phyloP scores from a whole-genome alignment of 495 filamentous ascomycete genomes.

The Aspergillus olivimuriae region DNA sequence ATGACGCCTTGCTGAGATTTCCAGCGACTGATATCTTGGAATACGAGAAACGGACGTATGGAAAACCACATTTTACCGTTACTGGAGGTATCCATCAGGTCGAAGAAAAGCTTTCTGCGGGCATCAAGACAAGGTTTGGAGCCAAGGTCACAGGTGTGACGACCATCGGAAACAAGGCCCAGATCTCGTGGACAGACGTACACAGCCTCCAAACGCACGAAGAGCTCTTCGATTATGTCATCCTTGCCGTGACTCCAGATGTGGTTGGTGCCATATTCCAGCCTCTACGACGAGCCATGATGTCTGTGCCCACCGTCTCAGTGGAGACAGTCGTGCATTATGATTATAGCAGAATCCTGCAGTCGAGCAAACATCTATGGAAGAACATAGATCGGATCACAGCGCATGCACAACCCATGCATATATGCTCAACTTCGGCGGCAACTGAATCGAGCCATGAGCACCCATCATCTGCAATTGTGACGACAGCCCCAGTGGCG shows the following conservation, averaged over 20 bases:
- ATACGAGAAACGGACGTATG: slow-evolving; percentile 38
- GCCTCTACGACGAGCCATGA: slow-evolving; percentile 29
- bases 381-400: neutral
- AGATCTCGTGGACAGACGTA: slow-evolving; percentile 8
- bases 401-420: neutral
- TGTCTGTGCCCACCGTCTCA: slow-evolving; percentile 32
- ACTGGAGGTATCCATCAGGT: slow-evolving; percentile 39
- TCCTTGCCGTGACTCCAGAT: slow-evolving; percentile 42
- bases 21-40: slow-evolving; percentile 43
- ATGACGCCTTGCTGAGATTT: slow-evolving; percentile 42
- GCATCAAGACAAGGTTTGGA: slow-evolving; percentile 18
- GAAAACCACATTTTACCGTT: slow-evolving; percentile 44
- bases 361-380: neutral
- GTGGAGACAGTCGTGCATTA: slow-evolving; percentile 41
- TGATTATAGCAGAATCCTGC: slow-evolving; percentile 21
- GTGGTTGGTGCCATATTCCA: slow-evolving; percentile 35
- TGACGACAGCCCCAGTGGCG: slow-evolving; percentile 28
- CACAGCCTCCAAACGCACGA: neutral
- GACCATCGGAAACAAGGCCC: slow-evolving; percentile 4
- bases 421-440: slow-evolving; percentile 16
- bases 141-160: slow-evolving; percentile 13
- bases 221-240: slow-evolving; percentile 30
- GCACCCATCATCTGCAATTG: slow-evolving; percentile 24
- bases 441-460: slow-evolving; percentile 32
- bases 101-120: slow-evolving; percentile 33